These are phyloP conservation scores for Protea cynaroides DNA, from an alignment of 164 flowering plant genomes.

Conservation along the genomic window DNA sequence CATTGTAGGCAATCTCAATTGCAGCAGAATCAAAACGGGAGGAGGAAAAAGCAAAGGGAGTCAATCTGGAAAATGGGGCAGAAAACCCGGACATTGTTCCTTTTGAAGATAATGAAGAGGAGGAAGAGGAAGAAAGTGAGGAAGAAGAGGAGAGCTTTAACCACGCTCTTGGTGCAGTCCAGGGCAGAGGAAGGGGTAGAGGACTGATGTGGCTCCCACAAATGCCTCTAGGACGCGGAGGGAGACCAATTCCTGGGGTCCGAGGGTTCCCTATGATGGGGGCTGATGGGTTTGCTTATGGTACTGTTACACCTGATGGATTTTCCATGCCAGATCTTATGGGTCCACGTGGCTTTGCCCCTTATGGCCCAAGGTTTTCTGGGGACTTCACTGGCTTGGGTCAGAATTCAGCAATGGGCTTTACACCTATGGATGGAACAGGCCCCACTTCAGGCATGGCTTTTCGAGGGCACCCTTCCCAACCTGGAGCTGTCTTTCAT, in stretches of 20 bases:
- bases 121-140: constrained; percentile 91
- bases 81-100: constrained; percentile 95
- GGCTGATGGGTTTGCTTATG: constrained; percentile 75
- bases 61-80: constrained; percentile 56
- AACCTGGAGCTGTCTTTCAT: constrained; percentile 60
- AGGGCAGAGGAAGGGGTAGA: constrained; percentile 86
- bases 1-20: constrained; percentile 56
- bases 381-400: constrained; percentile 46
- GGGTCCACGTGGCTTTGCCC: constrained; percentile 72
- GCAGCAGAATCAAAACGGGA: constrained; percentile 90
- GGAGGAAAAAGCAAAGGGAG: constrained; percentile 95
- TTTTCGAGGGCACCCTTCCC: constrained; percentile 76
- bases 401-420: constrained; percentile 28
- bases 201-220: constrained; percentile 91
- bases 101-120: constrained; percentile 97
- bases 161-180: constrained; percentile 34
- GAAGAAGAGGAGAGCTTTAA: constrained; percentile 72
- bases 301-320: constrained; percentile 61
- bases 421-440: constrained; percentile 21
- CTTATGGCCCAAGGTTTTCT: constrained; percentile 80
- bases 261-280: constrained; percentile 94
- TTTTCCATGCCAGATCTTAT: constrained; percentile 70
- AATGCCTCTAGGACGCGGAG: constrained; percentile 64
- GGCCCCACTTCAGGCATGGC: constrained; percentile 63
- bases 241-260: constrained; percentile 75